A percentile compares a stretch with the other conserved stretches of the same genome.
Conservation (phyloP, 352 stramenopile genomes). For the Phytopythium cucurbitacearum region DNA sequence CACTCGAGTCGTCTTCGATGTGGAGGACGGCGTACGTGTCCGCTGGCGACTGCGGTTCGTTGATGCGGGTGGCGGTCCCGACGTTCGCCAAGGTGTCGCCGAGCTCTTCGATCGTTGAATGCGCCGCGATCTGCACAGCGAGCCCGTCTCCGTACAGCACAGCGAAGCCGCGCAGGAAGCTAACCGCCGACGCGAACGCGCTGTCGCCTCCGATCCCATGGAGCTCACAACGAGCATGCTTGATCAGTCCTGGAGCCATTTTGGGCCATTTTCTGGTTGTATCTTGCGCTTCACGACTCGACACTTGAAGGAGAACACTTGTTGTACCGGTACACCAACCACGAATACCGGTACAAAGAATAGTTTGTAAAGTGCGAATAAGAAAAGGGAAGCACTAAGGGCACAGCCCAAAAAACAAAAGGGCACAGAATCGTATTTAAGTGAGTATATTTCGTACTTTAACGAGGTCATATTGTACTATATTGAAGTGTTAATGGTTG, state of each 20-base stretch:
- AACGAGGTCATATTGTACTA: too few relatives aligned
- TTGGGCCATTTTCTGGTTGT: too few relatives aligned
- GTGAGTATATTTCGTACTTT: too few relatives aligned
- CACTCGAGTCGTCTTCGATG: neutral
- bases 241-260: neutral
- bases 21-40: neutral
- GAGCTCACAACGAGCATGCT: slow-evolving; percentile 27
- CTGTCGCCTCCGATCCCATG: slow-evolving; percentile 21
- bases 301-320: too few relatives aligned
- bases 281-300: too few relatives aligned
- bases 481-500: too few relatives aligned
- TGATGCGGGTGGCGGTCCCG: neutral
- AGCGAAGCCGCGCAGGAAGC: slow-evolving; percentile 49
- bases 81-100: neutral
- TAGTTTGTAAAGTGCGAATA: too few relatives aligned
- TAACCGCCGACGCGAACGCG: slow-evolving; percentile 18
- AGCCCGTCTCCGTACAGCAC: slow-evolving; percentile 50
- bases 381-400: too few relatives aligned
- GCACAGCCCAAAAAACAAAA: too few relatives aligned
- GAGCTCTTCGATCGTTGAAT: slow-evolving; percentile 12
- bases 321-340: too few relatives aligned
- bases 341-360: too few relatives aligned
- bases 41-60: neutral
- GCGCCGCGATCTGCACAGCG: slow-evolving; percentile 20
- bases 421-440: too few relatives aligned